These are phyloP conservation scores for Ceratobasidium theobromae DNA, from an alignment of 1,284 basidiomycete genomes.

Conservation along the genomic window DNA sequence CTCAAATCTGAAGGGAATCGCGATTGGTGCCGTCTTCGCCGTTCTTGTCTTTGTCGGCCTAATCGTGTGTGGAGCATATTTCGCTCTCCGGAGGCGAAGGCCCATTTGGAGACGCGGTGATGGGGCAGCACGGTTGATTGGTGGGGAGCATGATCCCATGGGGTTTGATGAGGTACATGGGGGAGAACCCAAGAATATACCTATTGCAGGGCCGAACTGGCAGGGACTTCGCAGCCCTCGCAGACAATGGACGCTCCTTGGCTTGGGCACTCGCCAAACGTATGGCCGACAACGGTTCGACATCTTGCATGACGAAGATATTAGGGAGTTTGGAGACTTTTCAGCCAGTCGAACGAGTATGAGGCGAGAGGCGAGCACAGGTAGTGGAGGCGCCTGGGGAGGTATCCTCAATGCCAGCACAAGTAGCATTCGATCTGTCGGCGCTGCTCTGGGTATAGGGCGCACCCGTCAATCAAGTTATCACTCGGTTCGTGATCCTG, in stretches of 20 bases:
- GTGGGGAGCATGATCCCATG: constrained; percentile 50
- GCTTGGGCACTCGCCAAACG: constrained; percentile 7
- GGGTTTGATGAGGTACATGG: constrained; percentile 44
- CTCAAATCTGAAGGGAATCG: constrained; percentile 47
- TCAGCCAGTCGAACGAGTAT: neutral
- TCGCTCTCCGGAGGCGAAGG: constrained; percentile 45
- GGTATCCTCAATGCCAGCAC: constrained; percentile 21
- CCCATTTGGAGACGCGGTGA: constrained; percentile 34
- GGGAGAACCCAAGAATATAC: constrained; percentile 42
- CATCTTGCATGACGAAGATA: constrained; percentile 36
- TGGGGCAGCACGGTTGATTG: constrained; percentile 40
- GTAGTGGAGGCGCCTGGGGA: constrained; percentile 11
- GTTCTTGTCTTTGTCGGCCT: constrained; percentile 53
- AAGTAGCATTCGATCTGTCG: constrained; percentile 15
- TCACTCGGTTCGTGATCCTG: constrained; percentile 3
- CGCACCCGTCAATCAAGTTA: constrained; percentile 25
- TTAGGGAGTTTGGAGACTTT: constrained; percentile 30
- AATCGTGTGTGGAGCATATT: constrained; percentile 49
- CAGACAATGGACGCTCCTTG: constrained; percentile 29
- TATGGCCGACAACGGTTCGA: constrained; percentile 31
- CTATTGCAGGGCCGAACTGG: constrained; percentile 40
- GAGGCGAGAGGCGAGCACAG: neutral
- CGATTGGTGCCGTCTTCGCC: constrained; percentile 59
- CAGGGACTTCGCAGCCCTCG: constrained; percentile 36
- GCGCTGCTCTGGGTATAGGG: constrained; percentile 19